Conservation (phyloP, 495 filamentous ascomycete genomes). For the Jackrogersella minutella region DNA sequence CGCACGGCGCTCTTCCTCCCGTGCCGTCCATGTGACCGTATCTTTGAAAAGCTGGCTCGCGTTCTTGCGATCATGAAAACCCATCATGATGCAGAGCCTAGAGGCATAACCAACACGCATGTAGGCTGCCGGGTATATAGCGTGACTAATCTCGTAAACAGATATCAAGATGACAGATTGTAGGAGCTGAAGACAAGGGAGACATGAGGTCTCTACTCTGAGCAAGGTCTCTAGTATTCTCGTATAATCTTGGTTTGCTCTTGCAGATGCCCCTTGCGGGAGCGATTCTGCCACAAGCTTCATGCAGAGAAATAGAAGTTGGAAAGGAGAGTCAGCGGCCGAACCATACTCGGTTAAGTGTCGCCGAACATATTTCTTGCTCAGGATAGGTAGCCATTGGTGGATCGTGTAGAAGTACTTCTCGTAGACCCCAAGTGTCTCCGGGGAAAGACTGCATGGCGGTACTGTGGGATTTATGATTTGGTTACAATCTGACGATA, state of each 20-base stretch:
- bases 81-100: slow-evolving; percentile 54
- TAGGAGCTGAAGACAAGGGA: slow-evolving; percentile 50
- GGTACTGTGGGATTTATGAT: neutral
- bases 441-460: neutral
- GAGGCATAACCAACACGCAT: slow-evolving; percentile 52
- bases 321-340: slow-evolving; percentile 48
- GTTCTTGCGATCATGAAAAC: slow-evolving; percentile 50
- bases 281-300: slow-evolving; percentile 50
- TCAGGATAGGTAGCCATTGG: slow-evolving; percentile 58
- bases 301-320: slow-evolving; percentile 56
- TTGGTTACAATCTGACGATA: slow-evolving; percentile 20
- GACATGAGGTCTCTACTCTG: slow-evolving; percentile 32
- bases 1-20: slow-evolving; percentile 34
- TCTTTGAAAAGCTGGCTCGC: slow-evolving; percentile 42
- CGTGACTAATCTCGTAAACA: slow-evolving; percentile 55
- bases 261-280: slow-evolving; percentile 47
- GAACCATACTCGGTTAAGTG: slow-evolving; percentile 43
- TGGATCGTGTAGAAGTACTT: slow-evolving; percentile 48
- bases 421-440: slow-evolving; percentile 14
- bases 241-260: slow-evolving; percentile 47
- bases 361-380: slow-evolving; percentile 49
- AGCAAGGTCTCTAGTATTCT: slow-evolving; percentile 40
- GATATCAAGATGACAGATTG: slow-evolving; percentile 53
- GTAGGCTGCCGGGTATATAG: slow-evolving; percentile 56
- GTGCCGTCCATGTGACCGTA: slow-evolving; percentile 26